Base-by-base conservation (phyloP, 1,139 yeast species). In the Geotrichum australiense region DNA sequence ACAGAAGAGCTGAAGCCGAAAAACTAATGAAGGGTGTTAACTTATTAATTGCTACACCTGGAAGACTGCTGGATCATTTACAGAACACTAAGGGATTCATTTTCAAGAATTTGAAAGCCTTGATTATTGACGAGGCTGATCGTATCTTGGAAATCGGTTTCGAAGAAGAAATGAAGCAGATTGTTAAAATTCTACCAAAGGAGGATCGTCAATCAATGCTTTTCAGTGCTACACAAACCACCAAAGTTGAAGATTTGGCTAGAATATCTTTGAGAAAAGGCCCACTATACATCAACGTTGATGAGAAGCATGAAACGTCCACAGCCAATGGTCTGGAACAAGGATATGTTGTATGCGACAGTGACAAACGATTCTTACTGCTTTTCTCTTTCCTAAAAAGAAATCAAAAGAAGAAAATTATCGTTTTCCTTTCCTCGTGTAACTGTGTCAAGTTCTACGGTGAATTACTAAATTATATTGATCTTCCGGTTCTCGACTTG, bases 91-190 rank as follows among this genome's bases (percentile, higher is more conserved):
- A 74, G 53, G 98, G 97, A 2, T 91, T 91, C 61, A 84, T 89
- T 4, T 91, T 85, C 72, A 85, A 87, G 70, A 91, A 91, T 66
- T 73, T 93, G 64, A 89, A 89, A 66, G 94, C 97, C 2, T 72
- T 91, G 51, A 77, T 91, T 42, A 89, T 91, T 55, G 99, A 91
- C 63, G 99, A 91, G 65, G 96, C 96, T 33, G 99, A 91, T 64
- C 77, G 98, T 64, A 91, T 91, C 53, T 71, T 91, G 59, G 97
- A 91, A 65, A 87, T 87, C 59, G 98, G 98, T 50, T 91, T 91
- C 65, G 97, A 91, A 69, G 97, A 91, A 53, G 97, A 91, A 70
- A 91, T 91, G 97, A 83, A 76, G 63, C 97, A 93, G 66, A 91
- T 91, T 58, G 86, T 91, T 59, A 85, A 82, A 65, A 85, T 93